Evolutionary conservation across 495 filamentous ascomycete species (phyloP).

Genomic region (Penicillium arizonense): DNA sequence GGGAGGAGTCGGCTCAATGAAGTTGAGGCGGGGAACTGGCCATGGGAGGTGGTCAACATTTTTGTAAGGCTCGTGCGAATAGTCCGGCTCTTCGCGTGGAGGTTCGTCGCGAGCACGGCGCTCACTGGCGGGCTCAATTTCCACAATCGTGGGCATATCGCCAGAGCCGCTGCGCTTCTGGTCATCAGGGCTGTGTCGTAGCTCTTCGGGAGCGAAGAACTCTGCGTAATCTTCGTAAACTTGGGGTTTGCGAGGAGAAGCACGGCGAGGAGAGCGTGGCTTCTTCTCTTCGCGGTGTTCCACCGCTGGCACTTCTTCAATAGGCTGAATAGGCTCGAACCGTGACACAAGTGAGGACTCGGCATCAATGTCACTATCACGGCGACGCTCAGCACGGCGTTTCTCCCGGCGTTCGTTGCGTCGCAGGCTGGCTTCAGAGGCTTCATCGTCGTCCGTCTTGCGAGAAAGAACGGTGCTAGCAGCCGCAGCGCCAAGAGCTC

Average conservation of each 20-base stretch:
- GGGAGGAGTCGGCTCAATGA: slow-evolving; percentile 53
- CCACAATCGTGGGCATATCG: slow-evolving; percentile 31
- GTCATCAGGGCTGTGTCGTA: slow-evolving; percentile 30
- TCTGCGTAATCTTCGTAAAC: slow-evolving; percentile 42
- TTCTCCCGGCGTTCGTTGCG: slow-evolving; percentile 35
- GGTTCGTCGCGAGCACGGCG: slow-evolving; percentile 11
- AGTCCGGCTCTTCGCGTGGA: slow-evolving; percentile 11
- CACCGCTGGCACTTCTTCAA: slow-evolving; percentile 6
- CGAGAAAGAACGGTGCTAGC: slow-evolving; percentile 38
- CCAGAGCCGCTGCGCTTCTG: slow-evolving; percentile 9
- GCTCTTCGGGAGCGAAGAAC: slow-evolving; percentile 42
- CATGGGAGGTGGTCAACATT: slow-evolving; percentile 40
- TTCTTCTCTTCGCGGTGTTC: slow-evolving; percentile 14
- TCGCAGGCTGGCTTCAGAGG: slow-evolving; percentile 28
- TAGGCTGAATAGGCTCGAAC: slow-evolving; percentile 9
- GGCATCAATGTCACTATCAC: slow-evolving; percentile 17
- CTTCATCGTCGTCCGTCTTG: slow-evolving; percentile 38
- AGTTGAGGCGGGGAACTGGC: slow-evolving; percentile 45
- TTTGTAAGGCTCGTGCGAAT: slow-evolving; percentile 29
- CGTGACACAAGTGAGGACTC: slow-evolving; percentile 21
- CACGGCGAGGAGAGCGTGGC: slow-evolving; percentile 24
- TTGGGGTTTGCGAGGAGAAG: slow-evolving; percentile 21
- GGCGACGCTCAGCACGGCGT: slow-evolving; percentile 38
- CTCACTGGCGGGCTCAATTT: slow-evolving; percentile 32
- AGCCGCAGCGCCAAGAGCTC: slow-evolving; percentile 45